A percentile compares a stretch with the other conserved stretches of the same genome.
Conservation (phyloP, 345 rosid species). For the Bretschneidera sinensis region DNA sequence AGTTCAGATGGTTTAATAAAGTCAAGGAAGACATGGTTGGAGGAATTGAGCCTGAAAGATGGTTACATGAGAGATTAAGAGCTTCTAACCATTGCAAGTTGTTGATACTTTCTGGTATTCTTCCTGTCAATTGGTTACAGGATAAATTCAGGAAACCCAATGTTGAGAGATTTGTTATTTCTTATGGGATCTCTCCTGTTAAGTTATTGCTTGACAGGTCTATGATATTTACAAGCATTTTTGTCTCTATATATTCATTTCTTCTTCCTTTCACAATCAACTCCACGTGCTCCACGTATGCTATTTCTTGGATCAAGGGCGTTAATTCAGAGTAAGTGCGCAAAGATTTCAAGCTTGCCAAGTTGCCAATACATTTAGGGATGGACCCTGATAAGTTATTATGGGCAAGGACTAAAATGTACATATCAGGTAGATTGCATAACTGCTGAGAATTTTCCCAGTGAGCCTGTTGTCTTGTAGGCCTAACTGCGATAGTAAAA, state of each 20-base stretch:
- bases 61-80: slow-evolving; percentile 28
- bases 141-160: slow-evolving; percentile 17
- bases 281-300: background rate
- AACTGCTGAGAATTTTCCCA: background rate
- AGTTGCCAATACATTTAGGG: slow-evolving; percentile 11
- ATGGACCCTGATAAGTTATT: no score
- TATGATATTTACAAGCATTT: no score
- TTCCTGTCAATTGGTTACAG: no score
- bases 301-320: background rate
- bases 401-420: no score
- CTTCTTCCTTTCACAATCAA: slow-evolving; percentile 6
- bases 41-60: slow-evolving; percentile 19
- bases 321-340: background rate
- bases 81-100: slow-evolving; percentile 12
- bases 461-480: no score
- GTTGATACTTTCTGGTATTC: no score
- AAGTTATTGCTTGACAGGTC: no score
- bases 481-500: background rate
- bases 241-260: no score
- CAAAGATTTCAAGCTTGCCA: background rate
- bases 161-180: slow-evolving; percentile 16
- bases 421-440: no score
- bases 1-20: no score
- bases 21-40: no score
- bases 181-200: slow-evolving; percentile 14